phyloP scores from a whole-genome alignment of 768 basidiomycete genomes.

The Boletus reticuloceps region DNA sequence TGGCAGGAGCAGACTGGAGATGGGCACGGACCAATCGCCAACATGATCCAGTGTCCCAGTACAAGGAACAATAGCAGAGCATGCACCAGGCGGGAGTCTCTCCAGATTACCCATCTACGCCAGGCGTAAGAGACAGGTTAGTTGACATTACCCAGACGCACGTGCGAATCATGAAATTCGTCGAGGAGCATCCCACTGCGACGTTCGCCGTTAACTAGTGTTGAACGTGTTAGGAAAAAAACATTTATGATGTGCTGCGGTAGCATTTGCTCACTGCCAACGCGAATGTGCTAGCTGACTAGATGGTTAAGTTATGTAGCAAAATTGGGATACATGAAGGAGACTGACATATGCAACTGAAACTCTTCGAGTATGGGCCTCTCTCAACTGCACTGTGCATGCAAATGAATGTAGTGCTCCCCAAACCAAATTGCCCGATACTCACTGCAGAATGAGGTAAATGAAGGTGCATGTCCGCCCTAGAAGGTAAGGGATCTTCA shows the following conservation, averaged over 20 bases:
- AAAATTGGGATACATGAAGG: background rate
- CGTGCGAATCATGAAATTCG: conserved; percentile 25
- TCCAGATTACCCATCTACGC: conserved; percentile 28
- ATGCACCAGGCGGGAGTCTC: conserved; percentile 6
- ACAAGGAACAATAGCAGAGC: conserved; percentile 8
- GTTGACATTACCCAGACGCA: conserved; percentile 1
- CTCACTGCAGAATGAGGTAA: conserved; percentile 13
- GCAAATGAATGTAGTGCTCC: background rate
- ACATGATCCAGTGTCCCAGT: conserved; percentile 19
- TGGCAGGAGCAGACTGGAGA: background rate
- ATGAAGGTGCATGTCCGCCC: conserved; percentile 13
- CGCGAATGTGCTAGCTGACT: conserved; percentile 1
- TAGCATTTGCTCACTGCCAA: conserved; percentile 2
- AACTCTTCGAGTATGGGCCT: background rate
- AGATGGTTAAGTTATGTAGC: background rate
- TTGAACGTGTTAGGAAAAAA: background rate
- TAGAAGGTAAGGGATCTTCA: conserved; percentile 19
- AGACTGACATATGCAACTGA: conserved; percentile 17
- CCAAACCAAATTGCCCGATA: background rate
- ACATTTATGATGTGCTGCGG: too few relatives aligned
- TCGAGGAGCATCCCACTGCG: conserved; percentile 20
- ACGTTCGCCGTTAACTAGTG: conserved; percentile 5
- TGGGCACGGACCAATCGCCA: conserved; percentile 10
- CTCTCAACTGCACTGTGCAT: conserved; percentile 1
- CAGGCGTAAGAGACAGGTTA: background rate